Conservation (phyloP, 345 rosid genomes). For the Stellera chamaejasme region DNA sequence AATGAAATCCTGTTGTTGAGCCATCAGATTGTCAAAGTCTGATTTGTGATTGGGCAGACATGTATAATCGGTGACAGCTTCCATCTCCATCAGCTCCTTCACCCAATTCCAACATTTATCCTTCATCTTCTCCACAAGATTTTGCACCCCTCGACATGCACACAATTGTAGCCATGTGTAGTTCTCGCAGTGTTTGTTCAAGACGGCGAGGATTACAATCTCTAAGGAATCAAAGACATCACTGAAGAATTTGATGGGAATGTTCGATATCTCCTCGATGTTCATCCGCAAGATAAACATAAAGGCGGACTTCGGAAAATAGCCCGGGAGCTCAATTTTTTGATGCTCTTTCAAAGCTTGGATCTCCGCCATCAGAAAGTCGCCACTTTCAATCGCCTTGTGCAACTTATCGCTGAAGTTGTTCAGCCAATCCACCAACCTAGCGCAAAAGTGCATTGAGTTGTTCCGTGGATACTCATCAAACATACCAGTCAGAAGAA, state of each 20-base stretch:
- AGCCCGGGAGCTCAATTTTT: constrained; percentile 26
- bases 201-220: too few species aligned
- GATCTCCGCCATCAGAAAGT: constrained; percentile 18
- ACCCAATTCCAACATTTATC: constrained; percentile 21
- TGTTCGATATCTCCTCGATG: constrained; percentile 8
- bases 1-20: constrained; percentile 1
- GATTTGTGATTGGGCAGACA: constrained; percentile 16
- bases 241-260: constrained; percentile 13
- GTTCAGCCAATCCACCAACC: not conserved
- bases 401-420: not conserved
- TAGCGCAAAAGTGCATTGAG: not conserved
- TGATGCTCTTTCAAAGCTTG: constrained; percentile 21
- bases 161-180: constrained; percentile 14
- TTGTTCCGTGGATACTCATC: constrained; percentile 30
- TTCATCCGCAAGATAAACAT: constrained; percentile 12
- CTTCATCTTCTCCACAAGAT: constrained; percentile 17
- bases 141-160: constrained; percentile 15
- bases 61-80: constrained; percentile 27
- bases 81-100: constrained; percentile 22
- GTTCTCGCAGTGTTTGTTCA: too few species aligned
- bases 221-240: not conserved
- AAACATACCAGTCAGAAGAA: constrained; percentile 33
- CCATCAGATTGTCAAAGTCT: constrained; percentile 19
- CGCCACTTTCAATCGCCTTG: not conserved
- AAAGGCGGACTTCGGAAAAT: constrained; percentile 22